phyloP scores from a whole-genome alignment of 75 land plant species.

The Pinus tabuliformis region DNA sequence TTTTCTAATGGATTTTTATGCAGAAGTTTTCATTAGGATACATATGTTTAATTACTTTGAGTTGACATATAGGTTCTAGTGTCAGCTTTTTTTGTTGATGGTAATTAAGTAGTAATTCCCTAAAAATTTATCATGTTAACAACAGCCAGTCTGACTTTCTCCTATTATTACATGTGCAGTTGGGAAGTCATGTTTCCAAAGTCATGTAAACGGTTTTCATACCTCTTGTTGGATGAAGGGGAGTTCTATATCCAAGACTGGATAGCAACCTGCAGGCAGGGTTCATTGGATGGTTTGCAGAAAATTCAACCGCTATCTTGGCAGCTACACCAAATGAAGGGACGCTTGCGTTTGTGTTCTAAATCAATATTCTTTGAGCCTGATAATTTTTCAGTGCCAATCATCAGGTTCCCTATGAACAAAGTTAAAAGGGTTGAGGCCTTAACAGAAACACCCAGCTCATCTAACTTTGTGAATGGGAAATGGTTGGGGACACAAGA shows the following conservation, averaged over 20 bases:
- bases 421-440: constrained; percentile 36
- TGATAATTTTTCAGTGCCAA: constrained; percentile 28
- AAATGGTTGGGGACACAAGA: constrained; percentile 33
- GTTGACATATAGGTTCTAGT: not conserved
- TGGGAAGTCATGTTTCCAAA: not conserved
- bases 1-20: constrained; percentile 3
- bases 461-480: constrained; percentile 7
- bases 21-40: not conserved
- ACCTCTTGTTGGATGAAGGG: constrained; percentile 43
- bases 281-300: constrained; percentile 7
- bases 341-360: constrained; percentile 38
- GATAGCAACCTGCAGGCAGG: constrained; percentile 40
- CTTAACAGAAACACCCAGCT: constrained; percentile 15
- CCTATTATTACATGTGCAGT: constrained; percentile 5
- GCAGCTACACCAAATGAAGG: constrained; percentile 29
- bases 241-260: constrained; percentile 47
- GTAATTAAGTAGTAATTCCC: not conserved
- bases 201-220: constrained; percentile 29
- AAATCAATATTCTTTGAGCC: constrained; percentile 47
- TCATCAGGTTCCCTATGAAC: constrained; percentile 38
- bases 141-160: not conserved
- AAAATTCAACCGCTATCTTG: not conserved
- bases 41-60: not conserved
- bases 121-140: not conserved
- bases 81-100: not conserved